Evolutionary conservation across 257 asterid species (phyloP).

Genomic region (Jacaranda mimosifolia): DNA sequence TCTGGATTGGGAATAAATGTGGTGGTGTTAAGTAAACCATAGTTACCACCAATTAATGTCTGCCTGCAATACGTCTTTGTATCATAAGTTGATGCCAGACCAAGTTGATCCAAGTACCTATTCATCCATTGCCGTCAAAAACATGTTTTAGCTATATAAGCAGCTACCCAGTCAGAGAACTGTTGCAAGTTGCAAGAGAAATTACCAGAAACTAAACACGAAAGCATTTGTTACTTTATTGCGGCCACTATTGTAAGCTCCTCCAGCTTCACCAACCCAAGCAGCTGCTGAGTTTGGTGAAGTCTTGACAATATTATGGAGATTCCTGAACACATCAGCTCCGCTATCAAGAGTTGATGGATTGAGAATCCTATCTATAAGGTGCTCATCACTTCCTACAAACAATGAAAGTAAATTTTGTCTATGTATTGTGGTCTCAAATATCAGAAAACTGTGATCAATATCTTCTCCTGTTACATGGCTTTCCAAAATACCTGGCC

Average conservation of each 20-base stretch:
- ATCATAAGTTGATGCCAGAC: constrained; percentile 65
- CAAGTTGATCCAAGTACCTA: constrained; percentile 92
- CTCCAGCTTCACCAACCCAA: constrained; percentile 93
- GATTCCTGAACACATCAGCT: constrained; percentile 49
- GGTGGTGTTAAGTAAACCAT: constrained; percentile 80
- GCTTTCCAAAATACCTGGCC: constrained; percentile 39
- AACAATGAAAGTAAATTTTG: not conserved
- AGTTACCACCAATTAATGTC: constrained; percentile 84
- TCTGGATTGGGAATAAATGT: constrained; percentile 85
- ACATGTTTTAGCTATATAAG: not conserved
- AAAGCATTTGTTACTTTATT: constrained; percentile 73
- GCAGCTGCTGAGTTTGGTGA: constrained; percentile 58
- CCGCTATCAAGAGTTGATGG: constrained; percentile 68
- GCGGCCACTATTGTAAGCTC: constrained; percentile 83
- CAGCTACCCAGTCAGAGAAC: not conserved
- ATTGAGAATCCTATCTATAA: constrained; percentile 66
- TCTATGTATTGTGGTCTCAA: not conserved
- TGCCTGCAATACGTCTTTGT: constrained; percentile 86
- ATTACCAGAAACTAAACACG: constrained; percentile 81
- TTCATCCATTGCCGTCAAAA: constrained; percentile 17
- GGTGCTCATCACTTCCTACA: constrained; percentile 69
- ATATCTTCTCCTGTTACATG: not conserved
- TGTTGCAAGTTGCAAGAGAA: not conserved
- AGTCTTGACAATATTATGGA: constrained; percentile 45
- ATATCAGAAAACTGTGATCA: not conserved